Evolutionary conservation across 768 basidiomycete genomes (phyloP), one percentile per base, ranked within the genome.

Genomic region (Mycena galopus): DNA sequence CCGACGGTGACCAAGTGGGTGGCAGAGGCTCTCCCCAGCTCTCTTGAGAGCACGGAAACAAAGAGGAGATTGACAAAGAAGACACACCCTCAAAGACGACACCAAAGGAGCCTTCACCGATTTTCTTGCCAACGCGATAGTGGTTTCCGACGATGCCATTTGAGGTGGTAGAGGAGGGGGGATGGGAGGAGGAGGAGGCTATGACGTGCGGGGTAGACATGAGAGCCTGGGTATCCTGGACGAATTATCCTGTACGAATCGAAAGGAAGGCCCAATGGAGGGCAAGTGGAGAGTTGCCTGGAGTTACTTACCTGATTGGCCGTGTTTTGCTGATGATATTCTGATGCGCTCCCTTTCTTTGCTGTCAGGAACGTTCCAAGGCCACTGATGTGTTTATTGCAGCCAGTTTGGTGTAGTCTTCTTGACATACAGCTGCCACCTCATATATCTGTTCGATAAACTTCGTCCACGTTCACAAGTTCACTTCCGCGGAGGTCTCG

Each of bases 101-200:
- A 78, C 97, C 97, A 81, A 99, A 99, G n/a, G 93, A 95, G 61
- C 97, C 97, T 84, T 99, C 97, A 58, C 97, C 97, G 81, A 99
- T 97, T 91, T 98, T 98, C 89, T 97, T 96, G 61, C 97, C 97
- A 62, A 99, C 96, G 74, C 94, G 89, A 80, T 90, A 95, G 81
- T 94, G 90, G 78, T 87, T 91, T 51, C 94, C 94, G 69, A 95
- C 92, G 81, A 95, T 90, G 77, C 93, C 90, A 82, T 91, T 93
- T 47, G 84, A 73, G 35, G 88, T 87, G 32, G 90, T 84, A 57
- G 90, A 87, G 78, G 90, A 89, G 21, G 90, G 88, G 62, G 89
- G 91, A 82, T 93, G 92, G 25, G 84, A 85, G 55, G 90, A 93
- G 71, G 93, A 93, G 47, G 93, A 93, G 59, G 94, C 90, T 76